Evolutionary conservation across 2,329 filamentous ascomycete species (phyloP).

Genomic region (Colletotrichum horii): DNA sequence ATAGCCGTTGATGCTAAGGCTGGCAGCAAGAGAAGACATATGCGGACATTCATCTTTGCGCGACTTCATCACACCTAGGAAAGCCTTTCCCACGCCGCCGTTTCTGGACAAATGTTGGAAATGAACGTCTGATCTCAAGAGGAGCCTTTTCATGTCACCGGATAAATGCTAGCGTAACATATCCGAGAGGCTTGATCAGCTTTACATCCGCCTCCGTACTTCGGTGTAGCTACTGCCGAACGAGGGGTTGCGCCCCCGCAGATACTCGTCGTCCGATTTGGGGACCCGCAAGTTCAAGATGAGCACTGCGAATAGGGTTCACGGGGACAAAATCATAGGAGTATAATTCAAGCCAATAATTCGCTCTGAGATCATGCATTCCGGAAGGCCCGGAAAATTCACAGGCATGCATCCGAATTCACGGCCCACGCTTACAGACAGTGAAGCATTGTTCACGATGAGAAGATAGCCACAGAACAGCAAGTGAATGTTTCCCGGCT

Average conservation of each 20-base stretch:
- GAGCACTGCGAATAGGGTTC: neutral
- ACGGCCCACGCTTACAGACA: neutral
- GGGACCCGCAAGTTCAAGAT: neutral
- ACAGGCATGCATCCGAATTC: neutral
- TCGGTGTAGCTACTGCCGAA: neutral
- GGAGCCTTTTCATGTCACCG: neutral
- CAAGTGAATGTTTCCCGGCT: neutral
- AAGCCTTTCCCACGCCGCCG: neutral
- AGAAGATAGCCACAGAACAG: neutral
- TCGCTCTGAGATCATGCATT: neutral
- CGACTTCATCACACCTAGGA: neutral
- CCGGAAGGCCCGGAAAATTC: neutral
- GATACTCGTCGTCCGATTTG: neutral
- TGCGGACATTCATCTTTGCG: neutral
- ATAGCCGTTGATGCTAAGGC: neutral
- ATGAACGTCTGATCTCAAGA: neutral
- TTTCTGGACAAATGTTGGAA: neutral
- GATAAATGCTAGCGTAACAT: neutral
- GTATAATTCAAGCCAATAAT: neutral
- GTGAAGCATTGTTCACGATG: neutral
- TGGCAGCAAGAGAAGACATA: neutral
- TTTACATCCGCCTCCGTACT: neutral
- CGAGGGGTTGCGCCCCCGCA: neutral
- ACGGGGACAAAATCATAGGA: neutral
- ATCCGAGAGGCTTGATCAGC: neutral